Conservation (phyloP, 2,329 filamentous ascomycete species). For the Botrytis sinoallii region DNA sequence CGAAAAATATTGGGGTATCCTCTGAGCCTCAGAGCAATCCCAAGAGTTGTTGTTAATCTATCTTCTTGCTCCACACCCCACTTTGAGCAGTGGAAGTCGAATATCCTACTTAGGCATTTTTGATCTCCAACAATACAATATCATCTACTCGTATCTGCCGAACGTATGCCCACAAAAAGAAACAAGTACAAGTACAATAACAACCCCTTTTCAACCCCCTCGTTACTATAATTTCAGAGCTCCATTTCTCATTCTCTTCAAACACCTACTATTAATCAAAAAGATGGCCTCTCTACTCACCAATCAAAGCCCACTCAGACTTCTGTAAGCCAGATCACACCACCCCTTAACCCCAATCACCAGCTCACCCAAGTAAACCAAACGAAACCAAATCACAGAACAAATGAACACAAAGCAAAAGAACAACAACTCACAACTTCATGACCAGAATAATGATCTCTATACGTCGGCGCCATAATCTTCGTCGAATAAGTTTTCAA, state of each 20-base stretch:
- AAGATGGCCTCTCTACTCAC: background rate
- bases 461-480: slow-evolving; percentile 13
- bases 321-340: background rate
- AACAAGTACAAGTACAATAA: background rate
- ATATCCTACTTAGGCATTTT: background rate
- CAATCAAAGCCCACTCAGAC: background rate
- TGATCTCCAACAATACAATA: background rate
- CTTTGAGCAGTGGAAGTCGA: background rate
- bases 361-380: too few species aligned
- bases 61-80: background rate
- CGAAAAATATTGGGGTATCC: background rate
- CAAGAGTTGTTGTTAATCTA: background rate
- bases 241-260: background rate
- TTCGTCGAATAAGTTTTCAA: background rate
- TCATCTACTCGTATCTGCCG: background rate
- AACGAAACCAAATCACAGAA: background rate
- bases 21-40: background rate
- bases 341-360: background rate
- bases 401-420: background rate
- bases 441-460: slow-evolving; percentile 14
- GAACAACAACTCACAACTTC: background rate
- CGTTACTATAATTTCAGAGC: too few species aligned
- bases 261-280: too few species aligned
- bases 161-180: background rate
- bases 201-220: background rate